Percentiles rank a stretch among this genome's conserved stretches.
Conservation (phyloP, 768 basidiomycete species). For the Lactarius quietus region DNA sequence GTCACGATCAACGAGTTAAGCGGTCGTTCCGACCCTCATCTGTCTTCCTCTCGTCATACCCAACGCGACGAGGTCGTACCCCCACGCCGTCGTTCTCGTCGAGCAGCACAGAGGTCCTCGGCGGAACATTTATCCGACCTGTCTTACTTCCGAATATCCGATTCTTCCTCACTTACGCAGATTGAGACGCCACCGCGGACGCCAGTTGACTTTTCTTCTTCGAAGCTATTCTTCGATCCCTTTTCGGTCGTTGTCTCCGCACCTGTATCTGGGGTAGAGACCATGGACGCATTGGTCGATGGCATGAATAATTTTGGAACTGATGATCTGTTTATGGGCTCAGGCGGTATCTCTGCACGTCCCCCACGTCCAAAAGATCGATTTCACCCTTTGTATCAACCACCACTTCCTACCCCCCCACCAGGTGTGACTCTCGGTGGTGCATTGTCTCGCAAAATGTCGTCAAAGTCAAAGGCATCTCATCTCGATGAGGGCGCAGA, state of each 20-base stretch:
- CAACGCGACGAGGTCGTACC: constrained; percentile 17
- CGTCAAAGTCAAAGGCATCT: constrained; percentile 28
- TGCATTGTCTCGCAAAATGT: constrained; percentile 31
- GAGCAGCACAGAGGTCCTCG: constrained; percentile 9
- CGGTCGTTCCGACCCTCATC: constrained; percentile 13
- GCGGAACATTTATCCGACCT: constrained; percentile 15
- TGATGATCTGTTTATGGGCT: constrained; percentile 48
- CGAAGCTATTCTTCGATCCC: constrained; percentile 30
- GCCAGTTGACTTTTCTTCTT: constrained; percentile 47
- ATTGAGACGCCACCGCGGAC: constrained; percentile 72
- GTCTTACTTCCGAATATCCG: constrained; percentile 49
- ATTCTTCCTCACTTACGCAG: constrained; percentile 60
- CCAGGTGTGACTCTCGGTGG: constrained; percentile 70
- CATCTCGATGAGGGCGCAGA: constrained; percentile 54
- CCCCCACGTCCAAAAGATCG: constrained; percentile 48
- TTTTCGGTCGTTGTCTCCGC: constrained; percentile 67
- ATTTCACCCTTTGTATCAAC: constrained; percentile 76
- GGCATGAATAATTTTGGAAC: constrained; percentile 74
- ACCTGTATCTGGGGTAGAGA: constrained; percentile 74
- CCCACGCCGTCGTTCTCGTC: constrained; percentile 21
- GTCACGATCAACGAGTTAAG: not conserved
- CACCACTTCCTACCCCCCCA: constrained; percentile 79
- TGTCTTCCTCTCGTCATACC: constrained; percentile 1
- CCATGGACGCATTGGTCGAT: constrained; percentile 85
- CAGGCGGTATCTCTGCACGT: constrained; percentile 42